Evolutionary conservation across 73 alveolate genomes (phyloP), one percentile per base, ranked within the genome.

Genomic region (Tetrahymena malaccensis): DNA sequence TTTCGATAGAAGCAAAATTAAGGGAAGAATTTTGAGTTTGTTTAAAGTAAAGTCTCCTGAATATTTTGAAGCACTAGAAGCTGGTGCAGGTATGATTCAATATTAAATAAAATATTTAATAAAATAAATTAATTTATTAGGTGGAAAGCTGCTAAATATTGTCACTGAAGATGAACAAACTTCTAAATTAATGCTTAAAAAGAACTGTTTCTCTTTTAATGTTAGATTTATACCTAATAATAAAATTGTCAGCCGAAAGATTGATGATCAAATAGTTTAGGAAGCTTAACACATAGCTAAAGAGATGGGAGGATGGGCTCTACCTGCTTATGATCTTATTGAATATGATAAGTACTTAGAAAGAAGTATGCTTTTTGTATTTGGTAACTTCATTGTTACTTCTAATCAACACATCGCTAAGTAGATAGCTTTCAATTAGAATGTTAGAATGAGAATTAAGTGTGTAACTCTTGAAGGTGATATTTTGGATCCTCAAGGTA

Each of bases 381-480:
- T 99, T 97, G 99, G 99, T 38, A 94, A 95, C 55, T 94, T 97
- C 94, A 97, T 98, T 93, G 98, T 99, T 89, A 98, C 99, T 93
- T 98, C 98, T 70, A 98, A 98, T 40, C 94, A 95, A 34, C 98
- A 97, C 55, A 97, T 98, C 19, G 99, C 99, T 4, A 98, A 96
- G 95, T 97, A 93, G 93, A 97, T 99, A 35, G 98, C 99, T 37
- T 96, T 96, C 85, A 96, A 95, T 85, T 94, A 93, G 34, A 97
- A 97, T 27, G 94, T 94, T 22, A 94, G 96, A 35, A 55, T 93
- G 83, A 96, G 96, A 94, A 96, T 95, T 35, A 95, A 97, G 94
- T 97, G 99, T 94, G 99, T 98, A 22, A 98, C 99, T 94, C 95
- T 97, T 25, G 98, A 98, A 44, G 99, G 99, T 34, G 99, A 98